These are phyloP conservation scores for Takashimella koratensis DNA, from an alignment of 1,284 basidiomycete species.

Conservation along the genomic window DNA sequence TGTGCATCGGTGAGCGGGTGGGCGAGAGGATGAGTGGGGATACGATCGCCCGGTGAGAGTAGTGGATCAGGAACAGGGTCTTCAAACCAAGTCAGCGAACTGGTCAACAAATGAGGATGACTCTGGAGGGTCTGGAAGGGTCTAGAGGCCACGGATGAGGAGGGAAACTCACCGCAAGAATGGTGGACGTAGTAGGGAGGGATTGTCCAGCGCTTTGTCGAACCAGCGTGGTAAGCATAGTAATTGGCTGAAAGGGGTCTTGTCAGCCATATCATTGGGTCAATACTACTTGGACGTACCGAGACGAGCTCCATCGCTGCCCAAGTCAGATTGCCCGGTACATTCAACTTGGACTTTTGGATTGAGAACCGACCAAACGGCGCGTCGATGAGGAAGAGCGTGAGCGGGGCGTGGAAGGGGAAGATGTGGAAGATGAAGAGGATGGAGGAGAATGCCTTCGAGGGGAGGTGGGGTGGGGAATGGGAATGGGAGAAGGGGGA, in stretches of 20 bases:
- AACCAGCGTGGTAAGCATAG: slow-evolving; percentile 47
- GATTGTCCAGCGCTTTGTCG: too few species aligned
- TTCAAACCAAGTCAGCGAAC: too few species aligned
- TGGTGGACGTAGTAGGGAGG: too few species aligned
- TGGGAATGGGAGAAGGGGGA: too few species aligned
- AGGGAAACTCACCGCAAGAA: too few species aligned
- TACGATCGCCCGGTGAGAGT: slow-evolving; percentile 75
- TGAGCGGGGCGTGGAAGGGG: slow-evolving; percentile 48
- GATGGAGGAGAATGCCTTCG: slow-evolving; percentile 25
- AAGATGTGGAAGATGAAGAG: slow-evolving; percentile 47
- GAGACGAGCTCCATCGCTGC: slow-evolving; percentile 81
- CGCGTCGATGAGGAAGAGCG: slow-evolving; percentile 56
- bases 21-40: slow-evolving; percentile 74
- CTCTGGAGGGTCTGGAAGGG: too few species aligned
- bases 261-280: too few species aligned
- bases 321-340: slow-evolving; percentile 62
- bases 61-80: slow-evolving; percentile 68
- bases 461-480: slow-evolving; percentile 5
- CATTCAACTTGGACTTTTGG: slow-evolving; percentile 52
- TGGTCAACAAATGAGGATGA: too few species aligned
- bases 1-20: slow-evolving; percentile 70
- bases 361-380: slow-evolving; percentile 72
- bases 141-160: too few species aligned
- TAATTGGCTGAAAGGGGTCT: slow-evolving; percentile 57
- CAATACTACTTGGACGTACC: too few species aligned